These are phyloP conservation scores for Asclepias syriaca DNA, from an alignment of 257 asterid species.

Conservation along the genomic window DNA sequence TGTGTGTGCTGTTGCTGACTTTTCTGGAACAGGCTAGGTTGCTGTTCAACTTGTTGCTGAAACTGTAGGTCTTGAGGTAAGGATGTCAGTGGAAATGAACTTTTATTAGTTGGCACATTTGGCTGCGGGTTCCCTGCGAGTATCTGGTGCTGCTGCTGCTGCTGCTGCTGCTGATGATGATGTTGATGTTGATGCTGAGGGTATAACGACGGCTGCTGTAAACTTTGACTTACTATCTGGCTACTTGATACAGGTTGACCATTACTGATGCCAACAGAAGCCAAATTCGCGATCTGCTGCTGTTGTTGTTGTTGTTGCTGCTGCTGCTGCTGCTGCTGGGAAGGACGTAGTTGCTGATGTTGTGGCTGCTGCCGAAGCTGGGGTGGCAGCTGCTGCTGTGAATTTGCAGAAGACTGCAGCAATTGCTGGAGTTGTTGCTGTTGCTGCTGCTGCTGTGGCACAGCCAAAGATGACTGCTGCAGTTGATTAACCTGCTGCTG, in stretches of 20 bases:
- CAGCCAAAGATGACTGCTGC: constrained; percentile 40
- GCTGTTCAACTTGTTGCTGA: constrained; percentile 61
- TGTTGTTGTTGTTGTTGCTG: constrained; percentile 34
- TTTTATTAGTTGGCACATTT: constrained; percentile 32
- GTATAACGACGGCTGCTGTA: constrained; percentile 42
- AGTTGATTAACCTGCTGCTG: constrained; percentile 50
- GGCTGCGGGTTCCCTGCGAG: constrained; percentile 40
- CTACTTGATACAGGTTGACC: constrained; percentile 26
- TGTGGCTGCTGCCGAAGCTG: constrained; percentile 16
- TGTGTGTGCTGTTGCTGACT: constrained; percentile 56
- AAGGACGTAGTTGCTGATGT: constrained; percentile 17
- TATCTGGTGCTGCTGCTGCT: constrained; percentile 61
- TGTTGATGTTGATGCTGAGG: constrained; percentile 38
- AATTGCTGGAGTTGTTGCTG: constrained; percentile 15
- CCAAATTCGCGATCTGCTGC: constrained; percentile 28
- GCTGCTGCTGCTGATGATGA: constrained; percentile 68
- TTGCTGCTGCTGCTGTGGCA: constrained; percentile 23
- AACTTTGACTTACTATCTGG: constrained; percentile 39
- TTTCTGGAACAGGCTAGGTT: constrained; percentile 43
- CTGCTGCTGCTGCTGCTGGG: constrained; percentile 24
- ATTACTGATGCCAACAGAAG: constrained; percentile 27
- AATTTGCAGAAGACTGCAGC: constrained; percentile 11
- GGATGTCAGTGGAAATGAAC: constrained; percentile 46
- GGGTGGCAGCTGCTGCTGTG: constrained; percentile 16
- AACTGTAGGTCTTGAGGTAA: constrained; percentile 51